Percentiles rank a stretch among this genome's conserved stretches.
Evolutionary conservation across 2,329 filamentous ascomycete species (phyloP).

Genomic region (Xylaria polymorpha): DNA sequence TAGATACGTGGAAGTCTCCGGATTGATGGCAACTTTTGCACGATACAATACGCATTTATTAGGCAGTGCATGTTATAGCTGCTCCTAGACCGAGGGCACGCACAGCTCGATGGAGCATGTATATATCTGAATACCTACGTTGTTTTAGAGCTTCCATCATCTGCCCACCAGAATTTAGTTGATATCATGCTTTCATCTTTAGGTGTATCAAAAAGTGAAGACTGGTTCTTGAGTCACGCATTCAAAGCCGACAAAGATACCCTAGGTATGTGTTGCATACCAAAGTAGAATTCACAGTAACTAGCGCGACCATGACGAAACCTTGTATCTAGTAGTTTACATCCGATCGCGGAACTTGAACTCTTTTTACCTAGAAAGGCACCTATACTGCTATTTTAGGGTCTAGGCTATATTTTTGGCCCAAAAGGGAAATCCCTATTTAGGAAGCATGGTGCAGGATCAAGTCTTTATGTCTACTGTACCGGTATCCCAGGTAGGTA

Average conservation of each 20-base stretch:
- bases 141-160: conserved; percentile 1
- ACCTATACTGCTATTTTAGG: not conserved
- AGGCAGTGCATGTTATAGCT: not conserved
- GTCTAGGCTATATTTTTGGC: not conserved
- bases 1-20: not conserved
- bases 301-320: not conserved
- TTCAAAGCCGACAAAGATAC: not conserved
- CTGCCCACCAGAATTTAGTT: not conserved
- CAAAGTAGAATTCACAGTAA: not conserved
- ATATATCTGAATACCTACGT: not conserved
- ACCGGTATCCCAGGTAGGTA: no score
- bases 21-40: not conserved
- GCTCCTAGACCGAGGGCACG: not conserved
- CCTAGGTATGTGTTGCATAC: not conserved
- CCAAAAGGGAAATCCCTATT: conserved; percentile 22
- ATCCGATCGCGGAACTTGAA: conserved; percentile 1
- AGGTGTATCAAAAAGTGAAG: no score
- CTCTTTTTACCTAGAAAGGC: not conserved
- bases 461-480: no score
- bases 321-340: not conserved
- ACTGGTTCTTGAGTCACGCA: not conserved
- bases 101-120: not conserved
- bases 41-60: not conserved
- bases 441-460: conserved; percentile 3
- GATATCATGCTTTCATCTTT: no score